A percentile compares a stretch with the other conserved stretches of the same genome.
Conservation (phyloP, 108 stramenopile genomes). For the Skeletonema menzelii region DNA sequence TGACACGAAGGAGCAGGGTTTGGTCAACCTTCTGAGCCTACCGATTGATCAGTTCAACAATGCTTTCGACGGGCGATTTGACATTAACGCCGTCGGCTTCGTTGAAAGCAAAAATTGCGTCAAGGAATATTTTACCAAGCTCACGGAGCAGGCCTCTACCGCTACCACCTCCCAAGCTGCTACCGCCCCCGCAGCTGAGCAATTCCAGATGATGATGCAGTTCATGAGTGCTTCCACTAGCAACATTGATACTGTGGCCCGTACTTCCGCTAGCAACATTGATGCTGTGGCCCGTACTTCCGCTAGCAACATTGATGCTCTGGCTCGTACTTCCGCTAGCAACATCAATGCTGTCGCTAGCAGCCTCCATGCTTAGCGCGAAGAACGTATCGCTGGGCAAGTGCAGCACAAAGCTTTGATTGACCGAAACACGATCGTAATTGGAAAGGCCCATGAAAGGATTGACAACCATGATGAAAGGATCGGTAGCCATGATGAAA, state of each 20-base stretch:
- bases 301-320: no score
- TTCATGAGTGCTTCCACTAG: not conserved
- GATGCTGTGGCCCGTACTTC: no score
- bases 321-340: not conserved
- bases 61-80: not conserved
- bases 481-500: not conserved
- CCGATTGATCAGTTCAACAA: not conserved
- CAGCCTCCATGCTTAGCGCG: not conserved
- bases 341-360: not conserved
- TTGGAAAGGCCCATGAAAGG: not conserved
- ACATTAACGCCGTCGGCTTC: not conserved
- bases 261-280: no score
- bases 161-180: not conserved
- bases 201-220: constrained; percentile 1
- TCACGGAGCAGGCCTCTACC: not conserved
- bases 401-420: not conserved
- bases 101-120: not conserved
- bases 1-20: not conserved
- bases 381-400: not conserved
- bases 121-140: not conserved
- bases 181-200: not conserved
- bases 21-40: not conserved
- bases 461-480: not conserved
- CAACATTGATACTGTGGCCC: no score
- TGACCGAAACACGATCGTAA: not conserved